phyloP scores from a whole-genome alignment of 176 grass and related monocot genomes.

The Oryza nivara region DNA sequence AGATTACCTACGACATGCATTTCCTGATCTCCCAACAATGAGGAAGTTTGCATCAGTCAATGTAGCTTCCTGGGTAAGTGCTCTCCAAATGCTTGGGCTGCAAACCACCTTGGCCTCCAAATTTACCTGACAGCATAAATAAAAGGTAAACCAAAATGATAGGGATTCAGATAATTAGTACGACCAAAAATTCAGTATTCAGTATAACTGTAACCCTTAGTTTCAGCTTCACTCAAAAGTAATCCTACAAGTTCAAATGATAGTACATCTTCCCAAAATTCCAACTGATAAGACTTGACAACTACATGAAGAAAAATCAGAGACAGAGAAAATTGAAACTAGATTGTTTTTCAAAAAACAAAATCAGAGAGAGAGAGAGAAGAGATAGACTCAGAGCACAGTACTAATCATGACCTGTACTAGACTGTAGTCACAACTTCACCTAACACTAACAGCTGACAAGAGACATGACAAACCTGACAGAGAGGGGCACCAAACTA shows the following conservation, averaged over 20 bases:
- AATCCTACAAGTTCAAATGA: background rate
- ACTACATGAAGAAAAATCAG: constrained; percentile 22
- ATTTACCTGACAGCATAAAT: constrained; percentile 52
- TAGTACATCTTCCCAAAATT: background rate
- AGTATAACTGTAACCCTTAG: background rate
- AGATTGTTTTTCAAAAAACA: background rate
- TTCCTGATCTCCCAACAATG: constrained; percentile 78
- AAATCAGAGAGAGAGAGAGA: no score
- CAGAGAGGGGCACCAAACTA: constrained; percentile 46
- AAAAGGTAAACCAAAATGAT: background rate
- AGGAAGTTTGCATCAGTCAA: constrained; percentile 64
- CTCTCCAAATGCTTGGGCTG: constrained; percentile 75
- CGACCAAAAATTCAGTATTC: background rate
- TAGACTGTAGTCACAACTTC: background rate
- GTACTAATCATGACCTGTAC: constrained; percentile 21
- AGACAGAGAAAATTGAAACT: background rate
- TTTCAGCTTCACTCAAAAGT: constrained; percentile 18
- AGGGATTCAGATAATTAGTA: background rate
- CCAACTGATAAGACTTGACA: background rate
- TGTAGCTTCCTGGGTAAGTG: constrained; percentile 71
- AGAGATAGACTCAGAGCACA: constrained; percentile 8
- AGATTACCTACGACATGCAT: constrained; percentile 54
- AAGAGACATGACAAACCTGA: constrained; percentile 43
- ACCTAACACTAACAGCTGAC: constrained; percentile 40
- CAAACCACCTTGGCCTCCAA: constrained; percentile 89